Base-by-base conservation (phyloP, 305 asterid species). In the Stenogyne calaminthoides region DNA sequence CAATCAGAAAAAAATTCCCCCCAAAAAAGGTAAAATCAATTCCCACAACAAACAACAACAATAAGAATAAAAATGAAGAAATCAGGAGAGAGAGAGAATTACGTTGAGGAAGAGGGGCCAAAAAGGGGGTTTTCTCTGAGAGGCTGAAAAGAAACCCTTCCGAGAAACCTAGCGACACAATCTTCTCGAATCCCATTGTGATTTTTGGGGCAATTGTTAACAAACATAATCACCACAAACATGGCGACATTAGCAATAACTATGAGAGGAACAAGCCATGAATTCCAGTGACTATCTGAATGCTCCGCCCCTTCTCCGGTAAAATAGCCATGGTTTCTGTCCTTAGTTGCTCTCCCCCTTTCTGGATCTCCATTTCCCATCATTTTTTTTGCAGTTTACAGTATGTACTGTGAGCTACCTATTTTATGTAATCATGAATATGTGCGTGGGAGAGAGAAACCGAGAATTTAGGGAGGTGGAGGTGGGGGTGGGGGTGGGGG, bases 81-180 rank as follows among this genome's bases (percentile, higher is more conserved):
- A 60, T 15, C 8, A 63, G 1, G 25, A 22, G 25, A 25, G 29
- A 25, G 29, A 0, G 29, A 25, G 29, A 25, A 57, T 80, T 87
- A 95, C 99, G 98, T 80, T 3, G 87, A 54, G 76, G 98, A 87
- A 76, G 99, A 92, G 39, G 99, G 98, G 32, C 99, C 99, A 73
- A 91, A 89, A 54, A 95, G 93, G 46, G 99, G 99, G 80, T 95
- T 95, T 77, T 92, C 98, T 40, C 83, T 79, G 9, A 87, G 87
- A 19, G 99, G 98, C 80, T 95, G 95, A 84, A 92, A 92, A 5
- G 98, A 92, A 77, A 95, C 77, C 81, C 99, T 85, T 39, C 98
- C 96, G 44, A 95, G 96, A 78, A 92, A 92, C 80, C 47, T 87
- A 6, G 96, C 93, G 12, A 89, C 95, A 74, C 99, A 95, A 67